phyloP scores from a whole-genome alignment of 768 basidiomycete species.

The Rhizopogon salebrosus region DNA sequence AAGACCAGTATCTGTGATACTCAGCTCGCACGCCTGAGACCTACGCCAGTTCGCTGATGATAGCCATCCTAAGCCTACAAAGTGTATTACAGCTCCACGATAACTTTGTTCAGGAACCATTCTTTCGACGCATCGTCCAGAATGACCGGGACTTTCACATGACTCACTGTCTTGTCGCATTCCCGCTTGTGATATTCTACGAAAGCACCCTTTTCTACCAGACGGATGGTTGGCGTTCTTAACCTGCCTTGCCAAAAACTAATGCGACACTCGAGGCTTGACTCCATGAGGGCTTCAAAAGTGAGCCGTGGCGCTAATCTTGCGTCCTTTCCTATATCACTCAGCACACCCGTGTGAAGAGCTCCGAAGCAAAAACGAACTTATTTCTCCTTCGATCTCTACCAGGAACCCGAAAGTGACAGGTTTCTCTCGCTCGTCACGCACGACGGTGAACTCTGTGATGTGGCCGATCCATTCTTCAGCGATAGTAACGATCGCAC shows the following conservation, averaged over 20 bases:
- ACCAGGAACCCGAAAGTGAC: slow-evolving; percentile 2
- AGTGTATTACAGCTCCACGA: slow-evolving; percentile 1
- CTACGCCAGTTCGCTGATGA: too few relatives aligned
- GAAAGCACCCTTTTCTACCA: slow-evolving; percentile 6
- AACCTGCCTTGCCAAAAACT: background rate
- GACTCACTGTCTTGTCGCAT: background rate
- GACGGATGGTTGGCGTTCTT: slow-evolving; percentile 4
- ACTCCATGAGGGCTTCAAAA: background rate
- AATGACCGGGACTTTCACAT: slow-evolving; percentile 7
- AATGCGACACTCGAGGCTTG: background rate
- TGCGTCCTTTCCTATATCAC: background rate
- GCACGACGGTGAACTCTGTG: slow-evolving; percentile 3
- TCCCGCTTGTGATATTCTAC: slow-evolving; percentile 5
- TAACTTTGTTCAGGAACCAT: slow-evolving; percentile 4
- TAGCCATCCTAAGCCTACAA: too few relatives aligned
- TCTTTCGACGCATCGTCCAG: background rate
- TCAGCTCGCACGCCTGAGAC: too few relatives aligned
- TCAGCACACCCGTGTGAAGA: background rate
- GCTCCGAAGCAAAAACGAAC: background rate
- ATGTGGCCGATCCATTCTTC: background rate
- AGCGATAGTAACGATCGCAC: background rate
- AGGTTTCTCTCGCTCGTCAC: background rate
- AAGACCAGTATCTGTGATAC: too few relatives aligned
- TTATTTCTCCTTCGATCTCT: background rate
- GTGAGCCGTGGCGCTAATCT: background rate